Base-by-base conservation (phyloP, 495 filamentous ascomycete species). In the Usnea hakonensis region DNA sequence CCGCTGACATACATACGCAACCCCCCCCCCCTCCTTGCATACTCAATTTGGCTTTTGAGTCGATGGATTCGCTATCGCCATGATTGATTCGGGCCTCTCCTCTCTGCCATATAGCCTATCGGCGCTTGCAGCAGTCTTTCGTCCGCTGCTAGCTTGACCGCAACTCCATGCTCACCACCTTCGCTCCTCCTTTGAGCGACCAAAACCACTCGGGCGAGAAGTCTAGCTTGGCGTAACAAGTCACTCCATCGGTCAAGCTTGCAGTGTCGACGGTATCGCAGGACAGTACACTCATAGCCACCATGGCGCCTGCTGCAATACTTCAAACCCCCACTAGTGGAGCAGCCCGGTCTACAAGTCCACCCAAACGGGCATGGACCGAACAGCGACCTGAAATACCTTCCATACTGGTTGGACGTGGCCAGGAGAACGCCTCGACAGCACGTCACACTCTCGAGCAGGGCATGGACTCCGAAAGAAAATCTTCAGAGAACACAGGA, bases 391-490 rank as follows among this genome's bases (percentile, higher is more conserved):
- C 62, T 17, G 57, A 63, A 28, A 60, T 67, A 41, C 60, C 61
- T 28, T 67, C 65, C 1, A 63, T 61, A 36, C 57, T 67, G 1
- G 48, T 64, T n/a, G 65, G 60, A 16, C 61, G 65, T 33, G 65
- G 65, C 30, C 61, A 67, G 38, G 65, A 64, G 55, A 64, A 61
- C 43, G 56, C 61, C 19, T 67, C 65, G 4, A 67, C 65, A 36
- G 52, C 61, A 17, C 65, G 65, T n/a, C 57, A 67, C 61, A 58
- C 64, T n/a, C 61, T 67, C 23, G 65, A 67, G 41, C 52, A 67
- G 48, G 36, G 48, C 33, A 64, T 64, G 50, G 64, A 65, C 53
- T 59, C 65, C 14, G 35, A 48, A 50, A 36, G 54, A 26, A 64
- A 66, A 28, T 59, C 67, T 3, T 52, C 64, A n/a, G 62, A 64